A percentile compares a stretch with the other conserved stretches of the same genome.
phyloP scores from a whole-genome alignment of 345 rosid genomes.

The Crucihimalaya himalaica region DNA sequence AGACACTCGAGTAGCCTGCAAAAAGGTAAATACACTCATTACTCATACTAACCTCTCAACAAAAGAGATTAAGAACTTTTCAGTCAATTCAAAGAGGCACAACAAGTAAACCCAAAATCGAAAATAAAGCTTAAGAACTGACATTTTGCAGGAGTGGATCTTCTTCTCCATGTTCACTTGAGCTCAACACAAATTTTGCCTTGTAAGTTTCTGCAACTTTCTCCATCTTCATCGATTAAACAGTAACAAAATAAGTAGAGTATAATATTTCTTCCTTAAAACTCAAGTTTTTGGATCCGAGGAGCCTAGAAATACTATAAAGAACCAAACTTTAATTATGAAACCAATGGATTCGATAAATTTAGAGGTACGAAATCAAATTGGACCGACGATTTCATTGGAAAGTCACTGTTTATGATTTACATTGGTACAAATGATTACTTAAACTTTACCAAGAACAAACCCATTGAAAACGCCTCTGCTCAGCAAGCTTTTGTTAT shows the following conservation, averaged over 20 bases:
- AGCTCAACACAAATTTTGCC: slow-evolving; percentile 61
- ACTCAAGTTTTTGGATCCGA: neutral
- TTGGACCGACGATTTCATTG: slow-evolving; percentile 27
- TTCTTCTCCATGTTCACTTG: slow-evolving; percentile 61
- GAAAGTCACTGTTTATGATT: slow-evolving; percentile 29
- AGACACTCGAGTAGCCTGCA: slow-evolving; percentile 59
- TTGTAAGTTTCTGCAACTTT: slow-evolving; percentile 53
- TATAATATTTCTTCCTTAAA: neutral
- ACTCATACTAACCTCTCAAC: neutral
- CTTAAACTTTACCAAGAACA: slow-evolving; percentile 22
- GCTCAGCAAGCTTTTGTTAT: slow-evolving; percentile 32
- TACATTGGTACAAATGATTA: slow-evolving; percentile 36
- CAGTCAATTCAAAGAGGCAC: neutral
- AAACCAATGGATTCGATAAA: slow-evolving; percentile 11
- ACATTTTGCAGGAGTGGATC: slow-evolving; percentile 68
- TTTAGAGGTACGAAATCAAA: neutral
- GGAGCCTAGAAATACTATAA: neutral
- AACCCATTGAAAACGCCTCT: slow-evolving; percentile 15
- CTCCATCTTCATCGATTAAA: slow-evolving; percentile 59
- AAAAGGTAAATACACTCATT: slow-evolving; percentile 32
- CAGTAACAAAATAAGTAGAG: slow-evolving; percentile 7
- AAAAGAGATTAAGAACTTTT: neutral
- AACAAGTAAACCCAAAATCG: neutral
- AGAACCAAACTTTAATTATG: neutral
- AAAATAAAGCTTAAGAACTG: slow-evolving; percentile 34